Conservation (phyloP, 1,284 basidiomycete genomes). For the Marasmius oreades region DNA sequence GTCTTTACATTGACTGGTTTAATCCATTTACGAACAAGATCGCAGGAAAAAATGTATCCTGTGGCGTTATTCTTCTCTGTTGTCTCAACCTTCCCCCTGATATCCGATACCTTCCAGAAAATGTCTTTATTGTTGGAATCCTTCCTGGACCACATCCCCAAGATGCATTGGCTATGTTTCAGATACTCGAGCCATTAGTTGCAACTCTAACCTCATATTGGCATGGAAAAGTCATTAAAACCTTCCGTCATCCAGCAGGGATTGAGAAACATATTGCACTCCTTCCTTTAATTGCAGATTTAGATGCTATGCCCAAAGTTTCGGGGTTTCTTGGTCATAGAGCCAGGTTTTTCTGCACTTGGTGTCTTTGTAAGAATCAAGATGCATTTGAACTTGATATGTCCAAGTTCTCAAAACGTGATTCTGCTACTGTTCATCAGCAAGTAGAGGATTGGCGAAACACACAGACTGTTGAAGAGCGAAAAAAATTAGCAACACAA, state of each 20-base stretch:
- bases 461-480: neutral
- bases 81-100: constrained; percentile 16
- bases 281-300: constrained; percentile 17
- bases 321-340: constrained; percentile 9
- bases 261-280: constrained; percentile 3
- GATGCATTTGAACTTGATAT: neutral
- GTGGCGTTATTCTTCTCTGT: constrained; percentile 14
- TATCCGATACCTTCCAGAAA: constrained; percentile 10
- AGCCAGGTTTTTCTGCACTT: neutral
- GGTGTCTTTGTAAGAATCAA: neutral
- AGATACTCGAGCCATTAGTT: constrained; percentile 11
- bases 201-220: neutral
- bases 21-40: constrained; percentile 21
- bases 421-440: neutral
- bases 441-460: neutral
- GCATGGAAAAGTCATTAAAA: neutral
- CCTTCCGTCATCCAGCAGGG: constrained; percentile 1
- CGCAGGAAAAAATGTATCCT: constrained; percentile 12
- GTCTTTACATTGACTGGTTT: constrained; percentile 24
- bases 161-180: constrained; percentile 10
- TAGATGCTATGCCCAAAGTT: constrained; percentile 13
- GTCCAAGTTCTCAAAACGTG: neutral
- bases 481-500: neutral
- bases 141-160: constrained; percentile 15
- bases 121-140: constrained; percentile 16